Conservation (phyloP, 176 grass and related monocot genomes). For the Zizania latifolia region DNA sequence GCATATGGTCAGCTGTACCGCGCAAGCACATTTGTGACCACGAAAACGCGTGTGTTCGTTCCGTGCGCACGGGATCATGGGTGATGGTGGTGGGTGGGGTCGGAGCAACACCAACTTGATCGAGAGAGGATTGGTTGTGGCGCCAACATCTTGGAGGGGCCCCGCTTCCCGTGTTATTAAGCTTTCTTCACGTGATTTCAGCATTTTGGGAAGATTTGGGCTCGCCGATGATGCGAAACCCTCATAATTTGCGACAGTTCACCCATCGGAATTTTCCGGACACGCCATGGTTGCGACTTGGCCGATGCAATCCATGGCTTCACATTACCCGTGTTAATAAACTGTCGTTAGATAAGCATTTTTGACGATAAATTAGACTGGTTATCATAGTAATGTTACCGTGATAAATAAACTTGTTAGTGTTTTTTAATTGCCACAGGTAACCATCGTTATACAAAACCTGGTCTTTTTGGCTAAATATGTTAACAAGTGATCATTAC, state of each 20-base stretch:
- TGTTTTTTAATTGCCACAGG: too few species aligned
- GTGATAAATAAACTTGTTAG: too few species aligned
- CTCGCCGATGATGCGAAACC: conserved; percentile 14
- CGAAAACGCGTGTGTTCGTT: too few species aligned
- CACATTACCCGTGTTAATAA: not conserved
- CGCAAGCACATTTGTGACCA: too few species aligned
- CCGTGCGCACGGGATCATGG: not conserved
- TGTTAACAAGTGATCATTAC: too few species aligned
- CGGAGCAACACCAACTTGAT: not conserved
- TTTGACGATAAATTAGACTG: too few species aligned
- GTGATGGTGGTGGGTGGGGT: not conserved
- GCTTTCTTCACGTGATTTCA: conserved; percentile 47
- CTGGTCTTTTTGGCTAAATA: too few species aligned
- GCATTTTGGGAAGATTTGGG: conserved; percentile 8
- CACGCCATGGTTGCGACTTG: not conserved
- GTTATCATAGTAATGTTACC: too few species aligned
- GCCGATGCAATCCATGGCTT: not conserved
- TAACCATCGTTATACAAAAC: too few species aligned
- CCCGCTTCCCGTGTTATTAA: conserved; percentile 13
- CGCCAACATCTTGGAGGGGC: conserved; percentile 22
- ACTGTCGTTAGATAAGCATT: too few species aligned
- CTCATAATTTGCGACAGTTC: not conserved
- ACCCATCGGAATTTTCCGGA: conserved; percentile 29
- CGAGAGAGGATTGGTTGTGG: not conserved
- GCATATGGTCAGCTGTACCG: too few species aligned